These are phyloP conservation scores for Ustilago cynodontis DNA, from an alignment of 1,284 basidiomycete species.

Conservation along the genomic window DNA sequence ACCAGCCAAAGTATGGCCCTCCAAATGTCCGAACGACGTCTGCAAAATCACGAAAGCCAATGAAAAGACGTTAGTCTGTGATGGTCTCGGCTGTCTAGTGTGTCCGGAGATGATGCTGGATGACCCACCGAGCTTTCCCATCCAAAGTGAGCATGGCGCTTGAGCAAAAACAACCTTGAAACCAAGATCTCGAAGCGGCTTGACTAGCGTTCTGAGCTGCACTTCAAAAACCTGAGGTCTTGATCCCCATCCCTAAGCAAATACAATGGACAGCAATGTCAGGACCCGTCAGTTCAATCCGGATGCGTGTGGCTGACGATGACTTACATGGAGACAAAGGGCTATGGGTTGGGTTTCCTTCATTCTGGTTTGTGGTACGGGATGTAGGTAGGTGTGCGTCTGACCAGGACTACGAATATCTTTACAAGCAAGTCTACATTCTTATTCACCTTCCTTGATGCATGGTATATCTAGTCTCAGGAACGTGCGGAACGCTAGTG, in stretches of 20 bases:
- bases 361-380: not conserved
- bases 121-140: not conserved
- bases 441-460: not conserved
- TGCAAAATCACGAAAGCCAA: not conserved
- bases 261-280: not conserved
- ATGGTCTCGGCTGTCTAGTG: not conserved
- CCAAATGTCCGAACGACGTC: not conserved
- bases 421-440: not conserved
- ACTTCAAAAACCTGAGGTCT: not conserved
- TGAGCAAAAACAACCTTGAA: not conserved
- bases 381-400: not conserved
- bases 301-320: not conserved
- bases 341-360: not conserved
- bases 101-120: not conserved
- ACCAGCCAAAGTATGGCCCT: not conserved
- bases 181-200: not conserved
- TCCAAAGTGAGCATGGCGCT: not conserved
- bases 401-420: not conserved
- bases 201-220: not conserved
- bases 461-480: not conserved
- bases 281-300: not conserved
- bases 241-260: not conserved
- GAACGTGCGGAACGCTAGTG: not conserved
- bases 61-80: not conserved
- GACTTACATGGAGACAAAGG: not conserved